Conservation (phyloP, 176 grass and related monocot genomes). For the Areca catechu region DNA sequence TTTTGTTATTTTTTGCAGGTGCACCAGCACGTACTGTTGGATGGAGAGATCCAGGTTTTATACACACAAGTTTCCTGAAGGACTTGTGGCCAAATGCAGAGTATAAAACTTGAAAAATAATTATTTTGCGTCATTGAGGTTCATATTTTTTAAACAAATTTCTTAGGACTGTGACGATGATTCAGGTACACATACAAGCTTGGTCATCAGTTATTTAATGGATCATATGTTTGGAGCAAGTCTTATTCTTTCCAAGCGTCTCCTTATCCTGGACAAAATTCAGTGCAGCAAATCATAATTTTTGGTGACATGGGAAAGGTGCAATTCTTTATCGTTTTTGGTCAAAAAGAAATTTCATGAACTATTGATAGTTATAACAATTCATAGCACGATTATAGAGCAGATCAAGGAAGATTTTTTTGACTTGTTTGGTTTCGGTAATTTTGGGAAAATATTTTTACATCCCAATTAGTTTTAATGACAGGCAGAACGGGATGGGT, state of each 20-base stretch:
- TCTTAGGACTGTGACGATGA: too few species aligned
- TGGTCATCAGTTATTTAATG: constrained; percentile 35
- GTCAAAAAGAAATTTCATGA: too few species aligned
- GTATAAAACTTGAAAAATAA: constrained; percentile 15
- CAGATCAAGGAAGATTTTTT: too few species aligned
- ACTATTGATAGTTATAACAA: too few species aligned
- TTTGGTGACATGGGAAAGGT: constrained; percentile 99
- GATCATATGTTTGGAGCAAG: constrained; percentile 57
- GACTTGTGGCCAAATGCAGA: constrained; percentile 68
- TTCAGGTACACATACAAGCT: constrained; percentile 75
- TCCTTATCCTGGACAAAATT: constrained; percentile 78
- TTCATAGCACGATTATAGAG: too few species aligned
- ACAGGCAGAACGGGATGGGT: constrained; percentile 76
- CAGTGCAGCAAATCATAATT: constrained; percentile 62
- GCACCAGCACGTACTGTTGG: constrained; percentile 76
- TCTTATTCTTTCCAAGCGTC: constrained; percentile 52
- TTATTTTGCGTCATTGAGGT: too few species aligned
- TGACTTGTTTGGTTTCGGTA: too few species aligned
- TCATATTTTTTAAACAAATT: too few species aligned
- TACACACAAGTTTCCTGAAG: constrained; percentile 72
- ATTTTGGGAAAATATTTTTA: too few species aligned
- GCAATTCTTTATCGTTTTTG: neutral
- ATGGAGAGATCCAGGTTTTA: constrained; percentile 93
- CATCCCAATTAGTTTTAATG: too few species aligned
- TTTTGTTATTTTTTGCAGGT: constrained; percentile 26